A percentile compares a stretch with the other conserved stretches of the same genome.
These are phyloP conservation scores for Ochromonas danica DNA, from an alignment of 108 stramenopile genomes.

Conservation along the genomic window DNA sequence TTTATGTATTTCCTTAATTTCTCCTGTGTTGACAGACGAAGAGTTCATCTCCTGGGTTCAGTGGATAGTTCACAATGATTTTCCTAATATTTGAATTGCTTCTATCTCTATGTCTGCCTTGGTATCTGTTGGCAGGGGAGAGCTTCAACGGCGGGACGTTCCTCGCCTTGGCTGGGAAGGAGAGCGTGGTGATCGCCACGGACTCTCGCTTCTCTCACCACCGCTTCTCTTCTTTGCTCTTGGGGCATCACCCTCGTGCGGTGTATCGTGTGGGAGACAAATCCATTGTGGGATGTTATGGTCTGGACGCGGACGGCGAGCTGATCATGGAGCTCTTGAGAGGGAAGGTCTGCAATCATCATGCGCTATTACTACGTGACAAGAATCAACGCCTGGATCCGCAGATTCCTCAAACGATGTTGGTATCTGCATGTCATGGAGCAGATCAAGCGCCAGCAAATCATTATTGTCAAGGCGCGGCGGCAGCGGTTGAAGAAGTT, in stretches of 20 bases:
- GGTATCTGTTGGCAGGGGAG: too few species aligned
- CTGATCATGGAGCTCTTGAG: neutral
- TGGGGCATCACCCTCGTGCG: too few species aligned
- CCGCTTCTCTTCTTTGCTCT: too few species aligned
- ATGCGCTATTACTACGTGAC: conserved; percentile 23
- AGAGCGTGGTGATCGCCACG: neutral
- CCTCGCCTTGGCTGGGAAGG: conserved; percentile 6
- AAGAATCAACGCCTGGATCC: neutral
- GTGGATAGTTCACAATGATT: too few species aligned
- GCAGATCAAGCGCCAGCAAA: neutral
- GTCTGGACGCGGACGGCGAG: neutral
- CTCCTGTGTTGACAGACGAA: too few species aligned
- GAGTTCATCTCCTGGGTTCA: too few species aligned
- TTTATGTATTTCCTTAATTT: too few species aligned
- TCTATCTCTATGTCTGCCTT: too few species aligned
- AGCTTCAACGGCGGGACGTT: neutral
- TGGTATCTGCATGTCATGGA: conserved; percentile 4
- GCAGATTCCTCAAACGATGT: conserved; percentile 12
- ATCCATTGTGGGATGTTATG: neutral
- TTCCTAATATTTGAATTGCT: too few species aligned
- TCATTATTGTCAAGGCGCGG: conserved; percentile 10
- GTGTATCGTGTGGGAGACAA: neutral
- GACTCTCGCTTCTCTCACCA: conserved; percentile 15
- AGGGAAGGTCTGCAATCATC: too few species aligned
- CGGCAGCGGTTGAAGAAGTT: neutral